These are phyloP conservation scores for Exsudoporus floridanus DNA, from an alignment of 1,284 basidiomycete species.

Conservation along the genomic window DNA sequence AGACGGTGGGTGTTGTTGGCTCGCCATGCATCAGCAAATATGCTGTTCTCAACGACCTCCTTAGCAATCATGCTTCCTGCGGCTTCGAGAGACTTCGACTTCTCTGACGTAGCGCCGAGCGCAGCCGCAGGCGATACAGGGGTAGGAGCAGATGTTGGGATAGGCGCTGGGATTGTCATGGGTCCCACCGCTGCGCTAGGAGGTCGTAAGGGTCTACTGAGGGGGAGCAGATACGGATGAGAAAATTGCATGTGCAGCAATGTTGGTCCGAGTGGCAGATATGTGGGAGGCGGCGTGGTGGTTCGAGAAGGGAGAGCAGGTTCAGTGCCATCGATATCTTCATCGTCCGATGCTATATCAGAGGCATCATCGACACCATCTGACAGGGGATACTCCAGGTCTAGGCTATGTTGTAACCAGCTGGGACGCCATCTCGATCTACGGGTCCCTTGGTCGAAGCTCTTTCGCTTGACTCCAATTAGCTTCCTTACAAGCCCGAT, in stretches of 20 bases:
- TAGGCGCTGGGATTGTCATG: conserved; percentile 40
- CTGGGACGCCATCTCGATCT: conserved; percentile 35
- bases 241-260: conserved; percentile 65
- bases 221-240: conserved; percentile 56
- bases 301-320: conserved; percentile 48
- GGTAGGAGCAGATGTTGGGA: conserved; percentile 63
- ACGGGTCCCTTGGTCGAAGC: conserved; percentile 31
- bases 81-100: conserved; percentile 62
- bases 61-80: conserved; percentile 57
- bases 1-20: conserved; percentile 38
- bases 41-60: conserved; percentile 66
- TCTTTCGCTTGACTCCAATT: conserved; percentile 64
- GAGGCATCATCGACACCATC: conserved; percentile 31
- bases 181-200: conserved; percentile 50
- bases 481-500: conserved; percentile 62
- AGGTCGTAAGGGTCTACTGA: conserved; percentile 56
- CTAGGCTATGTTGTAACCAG: conserved; percentile 42
- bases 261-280: conserved; percentile 65
- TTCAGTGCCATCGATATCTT: conserved; percentile 34
- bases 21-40: conserved; percentile 69
- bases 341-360: conserved; percentile 41
- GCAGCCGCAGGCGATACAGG: conserved; percentile 74
- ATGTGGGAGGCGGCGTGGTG: conserved; percentile 64
- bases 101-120: conserved; percentile 58
- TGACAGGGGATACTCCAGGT: conserved; percentile 26